Evolutionary conservation across 345 rosid species (phyloP), one percentile per base, ranked within the genome.

Genomic region (Bruguiera gymnorhiza): DNA sequence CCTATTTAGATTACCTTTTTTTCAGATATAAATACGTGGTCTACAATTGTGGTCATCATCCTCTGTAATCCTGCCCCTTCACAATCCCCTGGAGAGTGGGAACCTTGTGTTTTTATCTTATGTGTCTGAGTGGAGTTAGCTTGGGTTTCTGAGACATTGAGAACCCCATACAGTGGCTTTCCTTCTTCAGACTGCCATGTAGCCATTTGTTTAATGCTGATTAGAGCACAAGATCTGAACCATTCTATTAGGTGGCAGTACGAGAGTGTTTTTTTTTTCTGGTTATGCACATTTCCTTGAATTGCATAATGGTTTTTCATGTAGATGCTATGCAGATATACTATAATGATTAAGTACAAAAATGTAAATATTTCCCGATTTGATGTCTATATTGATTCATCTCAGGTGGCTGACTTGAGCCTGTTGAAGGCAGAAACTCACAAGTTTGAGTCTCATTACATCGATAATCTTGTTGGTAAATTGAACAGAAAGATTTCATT

Each of bases 401-500:
- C 69, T 60, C 86, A 95, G 93, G 93, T 89, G 53, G 97, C 96
- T 63, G 97, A 92, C 78, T 80, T 92, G 56, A 83, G 83, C 78
- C 59, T 83, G 93, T 76, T 92, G 83, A 87, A 81, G 70, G 97
- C 87, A 69, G 99, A 90, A 76, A 89, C 86, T 34, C 96, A 81
- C 69, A 95, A 95, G 75, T 95, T 95, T 69, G 97, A 95, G 80
- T 95, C 99, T 74, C 88, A 67, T 71, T 90, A 88, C 77, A 54
- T 85, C 36, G 99, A 95, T 70, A 87, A 92, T 68, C 99, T 95
- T 76, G 92, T 95, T 84, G 99, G 99, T 92, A 83, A 85, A 70
- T 68, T 73, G 57, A 72, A 69, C 32, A 30, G 36, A 36, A 50
- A 46, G 18, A n/a, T 27, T 18, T 37, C 51, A 26, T 7, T 27